Base-by-base conservation (phyloP, 2,329 filamentous ascomycete species). In the Fusarium albosuccineum region DNA sequence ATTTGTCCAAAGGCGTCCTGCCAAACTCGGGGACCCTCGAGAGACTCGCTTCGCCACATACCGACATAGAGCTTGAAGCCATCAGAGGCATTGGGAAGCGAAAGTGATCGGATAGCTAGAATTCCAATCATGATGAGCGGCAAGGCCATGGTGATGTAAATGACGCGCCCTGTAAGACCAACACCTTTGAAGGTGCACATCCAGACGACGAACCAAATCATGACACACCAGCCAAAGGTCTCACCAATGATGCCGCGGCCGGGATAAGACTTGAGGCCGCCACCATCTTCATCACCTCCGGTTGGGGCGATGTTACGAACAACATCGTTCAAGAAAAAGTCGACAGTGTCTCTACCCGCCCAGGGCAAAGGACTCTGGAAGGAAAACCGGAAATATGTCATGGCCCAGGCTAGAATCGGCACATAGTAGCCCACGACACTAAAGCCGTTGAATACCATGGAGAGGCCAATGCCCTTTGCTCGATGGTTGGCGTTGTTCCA, bases 151-250 rank as follows among this genome's bases (percentile, higher is more conserved):
- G 85, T 87, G 69, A 86, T 79, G 68, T 87, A 87, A 1, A 87
- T 83, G 7, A 85, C 85, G 5, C 85, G 81, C 2, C 85, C 85
- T 0, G 84, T 86, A 39, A 85, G 72, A 0, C 83, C 83, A 13
- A 88, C 83, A 11, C 86, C 83, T 55, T 84, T 84, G 72, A 86
- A 86, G 66, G 87, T 85, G 59, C 84, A 86, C 17, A 87, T 68
- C 85, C 85, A 86, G 33, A 87, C 81, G 6, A 86, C 54, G 68
- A 87, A 83, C 85, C 85, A 86, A 57, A 84, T 82, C 64, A 88
- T 87, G 16, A 82, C 77, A 26, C 77, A 81, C 86, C 86, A 87
- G 1, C 82, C 83, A 0, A 85, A 83, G 0, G 83, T 85, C 70
- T 87, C 85, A 0, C 83, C 84, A 2, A 87, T 72, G 7, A 88